Evolutionary conservation across 2,329 filamentous ascomycete genomes (phyloP).

Genomic region (Allantophomopsis cytisporea): DNA sequence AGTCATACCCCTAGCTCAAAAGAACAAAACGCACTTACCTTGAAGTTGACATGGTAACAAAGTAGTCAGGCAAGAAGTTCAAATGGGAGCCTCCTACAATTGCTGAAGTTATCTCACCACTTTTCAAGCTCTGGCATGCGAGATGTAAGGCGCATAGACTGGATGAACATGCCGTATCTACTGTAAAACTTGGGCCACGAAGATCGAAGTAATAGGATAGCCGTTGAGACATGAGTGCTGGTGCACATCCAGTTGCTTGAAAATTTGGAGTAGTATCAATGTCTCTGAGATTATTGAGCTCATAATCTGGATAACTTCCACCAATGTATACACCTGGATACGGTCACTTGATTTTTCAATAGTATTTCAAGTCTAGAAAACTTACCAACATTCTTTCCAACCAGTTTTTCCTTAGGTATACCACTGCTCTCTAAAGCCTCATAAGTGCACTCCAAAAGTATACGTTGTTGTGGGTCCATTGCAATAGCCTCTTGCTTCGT

Average conservation of each 20-base stretch:
- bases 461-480: slow-evolving; percentile 18
- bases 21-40: background rate
- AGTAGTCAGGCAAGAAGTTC: slow-evolving; percentile 3
- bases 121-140: slow-evolving; percentile 35
- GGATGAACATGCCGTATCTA: slow-evolving; percentile 39
- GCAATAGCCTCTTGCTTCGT: slow-evolving; percentile 11
- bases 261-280: slow-evolving; percentile 10
- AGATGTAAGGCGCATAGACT: slow-evolving; percentile 40
- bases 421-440: slow-evolving; percentile 15
- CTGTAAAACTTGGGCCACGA: slow-evolving; percentile 2
- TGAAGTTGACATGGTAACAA: slow-evolving; percentile 2
- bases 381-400: slow-evolving; percentile 8
- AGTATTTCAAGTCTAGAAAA: no score
- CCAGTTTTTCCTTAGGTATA: slow-evolving; percentile 8
- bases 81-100: slow-evolving; percentile 1
- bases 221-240: slow-evolving; percentile 5
- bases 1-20: background rate
- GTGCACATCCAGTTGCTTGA: slow-evolving; percentile 12
- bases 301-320: slow-evolving; percentile 5
- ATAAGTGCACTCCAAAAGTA: slow-evolving; percentile 13
- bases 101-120: slow-evolving; percentile 22
- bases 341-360: no score
- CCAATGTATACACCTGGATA: slow-evolving; percentile 4
- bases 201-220: slow-evolving; percentile 12
- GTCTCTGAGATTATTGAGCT: slow-evolving; percentile 8